Base-by-base conservation (phyloP, 768 basidiomycete genomes). In the Agaricus sinodeliciosus region DNA sequence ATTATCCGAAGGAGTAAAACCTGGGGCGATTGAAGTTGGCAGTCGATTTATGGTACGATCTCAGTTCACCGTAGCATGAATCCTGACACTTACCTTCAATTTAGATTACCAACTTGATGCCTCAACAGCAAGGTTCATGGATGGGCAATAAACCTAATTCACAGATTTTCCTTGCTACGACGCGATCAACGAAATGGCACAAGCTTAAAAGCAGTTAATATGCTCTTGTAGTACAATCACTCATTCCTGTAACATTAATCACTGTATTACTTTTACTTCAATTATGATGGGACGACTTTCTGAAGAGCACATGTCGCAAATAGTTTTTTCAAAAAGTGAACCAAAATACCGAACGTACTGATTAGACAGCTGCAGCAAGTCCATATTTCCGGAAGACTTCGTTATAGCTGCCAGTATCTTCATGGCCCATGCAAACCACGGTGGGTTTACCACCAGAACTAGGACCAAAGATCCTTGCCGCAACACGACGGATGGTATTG, bases 381-480 rank as follows among this genome's bases (percentile, higher is more conserved):
- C 87, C 84, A 57, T 91, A 93, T 67, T 85, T 85, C 41, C 67
- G 67, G 59, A 92, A 81, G 19, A 75, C 76, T 15, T 73, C 74
- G 54, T 74, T 62, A 76, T 81, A 89, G 58, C 85, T 75, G 8
- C 82, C 82, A 43, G 90, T 72, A 40, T 90, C 87, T 50, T 94
- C 81, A 51, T 80, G 79, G 3, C 93, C 94, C 83, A 90, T 89
- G 31, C 77, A 82, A 3, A 96, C 84, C 36, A 96, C 73, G 2
- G 93, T 91, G 4, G 91, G 81, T 61, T 81, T 79, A 60, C 77
- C 77, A 13, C 77, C 74, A 2, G 77, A 80, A 28, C 77, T 69
- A 0, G 79, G 77, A 15, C 87, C 81, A 62, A 95, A 88, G 25
- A 96, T 67, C 25, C 85, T 81, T 19, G 71, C 72, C 4, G 92